Percentiles rank a stretch among this genome's conserved stretches.
Evolutionary conservation across 371 early-diverging fungal genomes (phyloP).

Genomic region (Syncephalastrum racemosum): DNA sequence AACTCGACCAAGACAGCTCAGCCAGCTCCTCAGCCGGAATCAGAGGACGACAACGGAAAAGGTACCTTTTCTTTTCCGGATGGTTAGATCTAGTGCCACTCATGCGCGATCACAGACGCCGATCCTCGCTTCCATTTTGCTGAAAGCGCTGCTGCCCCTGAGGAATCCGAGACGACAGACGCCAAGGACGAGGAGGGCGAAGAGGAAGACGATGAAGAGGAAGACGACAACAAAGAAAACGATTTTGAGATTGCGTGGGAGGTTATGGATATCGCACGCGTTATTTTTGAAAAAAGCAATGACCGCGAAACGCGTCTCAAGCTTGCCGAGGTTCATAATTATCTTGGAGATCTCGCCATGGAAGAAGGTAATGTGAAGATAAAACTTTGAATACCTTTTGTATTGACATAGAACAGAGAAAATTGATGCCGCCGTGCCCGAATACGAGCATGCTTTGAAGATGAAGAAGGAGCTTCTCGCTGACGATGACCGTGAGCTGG

Average conservation of each 20-base stretch:
- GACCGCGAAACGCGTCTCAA: conserved; percentile 63
- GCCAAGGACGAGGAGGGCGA: conserved; percentile 47
- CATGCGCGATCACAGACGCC: conserved; percentile 17
- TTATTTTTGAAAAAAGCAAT: conserved; percentile 70
- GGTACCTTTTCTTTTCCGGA: not conserved
- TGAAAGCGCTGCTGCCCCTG: conserved; percentile 38
- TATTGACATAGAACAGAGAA: conserved; percentile 52
- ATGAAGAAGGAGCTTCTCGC: conserved; percentile 64
- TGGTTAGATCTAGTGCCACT: not conserved
- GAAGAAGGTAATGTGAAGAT: conserved; percentile 62
- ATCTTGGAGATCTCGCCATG: conserved; percentile 82
- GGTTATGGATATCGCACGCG: conserved; percentile 81
- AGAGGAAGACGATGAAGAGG: conserved; percentile 35
- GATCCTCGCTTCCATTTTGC: conserved; percentile 53
- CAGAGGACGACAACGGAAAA: not conserved
- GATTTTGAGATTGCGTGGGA: conserved; percentile 92
- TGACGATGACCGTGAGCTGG: conserved; percentile 73
- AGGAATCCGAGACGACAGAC: conserved; percentile 33
- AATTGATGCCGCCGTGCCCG: conserved; percentile 79
- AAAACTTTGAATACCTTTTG: not conserved
- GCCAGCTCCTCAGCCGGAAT: not conserved
- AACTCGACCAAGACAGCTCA: conserved; percentile 33
- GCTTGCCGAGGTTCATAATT: conserved; percentile 70
- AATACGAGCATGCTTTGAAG: conserved; percentile 68
- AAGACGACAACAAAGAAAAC: conserved; percentile 55